Evolutionary conservation across 495 filamentous ascomycete species (phyloP).

Genomic region (Penicillium arizonense): DNA sequence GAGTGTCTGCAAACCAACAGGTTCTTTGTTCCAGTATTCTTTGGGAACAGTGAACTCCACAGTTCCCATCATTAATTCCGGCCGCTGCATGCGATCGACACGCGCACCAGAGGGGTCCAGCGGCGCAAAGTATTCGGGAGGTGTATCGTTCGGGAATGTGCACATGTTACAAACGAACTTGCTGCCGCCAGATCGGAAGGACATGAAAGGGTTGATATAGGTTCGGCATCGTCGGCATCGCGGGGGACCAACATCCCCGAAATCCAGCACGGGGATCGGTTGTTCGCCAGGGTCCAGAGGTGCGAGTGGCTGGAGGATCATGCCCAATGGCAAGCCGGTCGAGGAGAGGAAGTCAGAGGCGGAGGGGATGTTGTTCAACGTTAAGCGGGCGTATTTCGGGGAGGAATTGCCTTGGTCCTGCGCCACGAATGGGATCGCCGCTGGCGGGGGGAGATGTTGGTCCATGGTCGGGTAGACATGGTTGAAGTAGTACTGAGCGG

Average conservation of each 20-base stretch:
- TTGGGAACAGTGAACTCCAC: conserved; percentile 96
- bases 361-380: conserved; percentile 86
- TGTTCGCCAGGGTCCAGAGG: conserved; percentile 80
- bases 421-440: conserved; percentile 85
- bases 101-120: conserved; percentile 83
- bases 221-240: conserved; percentile 90
- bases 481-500: conserved; percentile 78
- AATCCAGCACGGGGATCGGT: conserved; percentile 89
- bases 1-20: conserved; percentile 79
- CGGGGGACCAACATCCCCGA: conserved; percentile 87
- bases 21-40: conserved; percentile 97
- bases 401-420: conserved; percentile 96
- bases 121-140: conserved; percentile 88
- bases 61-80: conserved; percentile 86
- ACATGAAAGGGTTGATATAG: conserved; percentile 99
- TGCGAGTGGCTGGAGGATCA: conserved; percentile 87
- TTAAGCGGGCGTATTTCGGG: conserved; percentile 88
- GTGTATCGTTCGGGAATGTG: conserved; percentile 93
- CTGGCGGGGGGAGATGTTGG: conserved; percentile 83
- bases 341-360: conserved; percentile 74
- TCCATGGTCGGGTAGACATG: conserved; percentile 95
- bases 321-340: conserved; percentile 81
- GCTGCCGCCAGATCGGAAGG: conserved; percentile 88
- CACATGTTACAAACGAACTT: conserved; percentile 99
- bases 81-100: conserved; percentile 84